Evolutionary conservation across 352 stramenopile species (phyloP), one percentile per base, ranked within the genome.

Genomic region (Globisporangium splendens): DNA sequence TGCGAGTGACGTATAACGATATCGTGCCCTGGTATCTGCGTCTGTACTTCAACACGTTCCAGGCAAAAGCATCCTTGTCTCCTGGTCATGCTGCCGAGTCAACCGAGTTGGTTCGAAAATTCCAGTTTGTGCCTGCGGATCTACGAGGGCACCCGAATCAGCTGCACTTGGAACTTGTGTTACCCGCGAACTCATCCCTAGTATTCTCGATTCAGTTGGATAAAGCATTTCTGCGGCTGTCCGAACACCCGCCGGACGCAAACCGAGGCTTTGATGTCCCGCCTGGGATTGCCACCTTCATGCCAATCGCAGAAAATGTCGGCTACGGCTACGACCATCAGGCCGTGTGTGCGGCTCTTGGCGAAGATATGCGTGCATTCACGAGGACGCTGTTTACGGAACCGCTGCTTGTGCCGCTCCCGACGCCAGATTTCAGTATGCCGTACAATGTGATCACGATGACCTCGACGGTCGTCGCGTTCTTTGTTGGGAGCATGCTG

Each of bases 361-460:
- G 43, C 14, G 50, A 39, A 5, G 28, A 17, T 21, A 24, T 0
- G 13, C 47, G 12, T 13, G 33, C 24, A 11, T 75, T 70, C 58
- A 72, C 62, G 8, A 68, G 59, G 17, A 81, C 78, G 18, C 56
- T 88, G 39, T 95, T 86, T 66, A 89, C 84, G 2, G 86, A 95
- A 56, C 79, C 83, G 49, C 72, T 96, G 54, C 73, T 95, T 0
- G 79, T 96, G 20, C 73, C 75, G 39, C 66, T 96, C 53, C 86
- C 88, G 17, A 92, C 83, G 33, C 88, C 88, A 14, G 88, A 96
- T 66, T 95, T 96, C 56, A 95, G 83, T 59, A 96, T 96, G 86
- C 86, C 86, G 54, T 96, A 93, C 70, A 96, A 96, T 51, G 86
- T 96, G 13, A 96, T 96, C 61, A 93, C 80, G 31, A 86, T 96